phyloP scores from a whole-genome alignment of 352 stramenopile genomes.

The Pythium rhizo-oryzae region DNA sequence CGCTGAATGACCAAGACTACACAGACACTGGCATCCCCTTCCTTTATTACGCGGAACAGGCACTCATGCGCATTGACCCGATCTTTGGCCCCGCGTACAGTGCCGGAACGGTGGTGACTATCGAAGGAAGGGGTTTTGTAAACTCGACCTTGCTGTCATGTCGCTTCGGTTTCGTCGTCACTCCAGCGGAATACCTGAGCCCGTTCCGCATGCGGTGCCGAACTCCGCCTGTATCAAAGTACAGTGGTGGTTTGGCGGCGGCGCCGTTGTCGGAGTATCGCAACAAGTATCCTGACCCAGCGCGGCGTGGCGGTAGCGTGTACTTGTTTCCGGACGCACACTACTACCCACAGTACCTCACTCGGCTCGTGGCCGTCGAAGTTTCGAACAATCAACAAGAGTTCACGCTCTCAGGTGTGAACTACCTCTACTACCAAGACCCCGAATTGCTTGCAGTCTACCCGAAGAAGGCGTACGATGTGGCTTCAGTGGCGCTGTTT shows the following conservation, averaged over 20 bases:
- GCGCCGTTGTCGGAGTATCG: slow-evolving; percentile 75
- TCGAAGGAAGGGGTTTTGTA: slow-evolving; percentile 88
- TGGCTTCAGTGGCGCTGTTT: slow-evolving; percentile 55
- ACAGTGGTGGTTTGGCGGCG: slow-evolving; percentile 58
- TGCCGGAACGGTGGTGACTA: slow-evolving; percentile 82
- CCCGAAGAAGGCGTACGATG: slow-evolving; percentile 57
- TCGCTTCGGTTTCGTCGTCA: slow-evolving; percentile 84
- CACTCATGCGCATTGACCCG: slow-evolving; percentile 76
- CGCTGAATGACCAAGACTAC: slow-evolving; percentile 94
- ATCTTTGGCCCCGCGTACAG: slow-evolving; percentile 83
- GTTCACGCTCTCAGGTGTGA: slow-evolving; percentile 90
- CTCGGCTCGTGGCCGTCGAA: slow-evolving; percentile 90
- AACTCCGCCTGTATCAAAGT: slow-evolving; percentile 67
- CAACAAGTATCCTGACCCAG: slow-evolving; percentile 60
- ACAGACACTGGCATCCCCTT: slow-evolving; percentile 65
- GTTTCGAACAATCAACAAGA: slow-evolving; percentile 96
- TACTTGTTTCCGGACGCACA: slow-evolving; percentile 83
- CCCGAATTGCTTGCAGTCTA: slow-evolving; percentile 66
- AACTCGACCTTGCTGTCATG: slow-evolving; percentile 87
- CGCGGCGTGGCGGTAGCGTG: slow-evolving; percentile 42
- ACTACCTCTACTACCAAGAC: slow-evolving; percentile 94
- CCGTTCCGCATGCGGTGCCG: slow-evolving; percentile 82
- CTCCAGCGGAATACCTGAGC: slow-evolving; percentile 84
- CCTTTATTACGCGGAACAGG: slow-evolving; percentile 83
- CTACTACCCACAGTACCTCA: slow-evolving; percentile 89